Conservation (phyloP, 2,329 filamentous ascomycete genomes). For the Aspergillus pseudoglaucus region DNA sequence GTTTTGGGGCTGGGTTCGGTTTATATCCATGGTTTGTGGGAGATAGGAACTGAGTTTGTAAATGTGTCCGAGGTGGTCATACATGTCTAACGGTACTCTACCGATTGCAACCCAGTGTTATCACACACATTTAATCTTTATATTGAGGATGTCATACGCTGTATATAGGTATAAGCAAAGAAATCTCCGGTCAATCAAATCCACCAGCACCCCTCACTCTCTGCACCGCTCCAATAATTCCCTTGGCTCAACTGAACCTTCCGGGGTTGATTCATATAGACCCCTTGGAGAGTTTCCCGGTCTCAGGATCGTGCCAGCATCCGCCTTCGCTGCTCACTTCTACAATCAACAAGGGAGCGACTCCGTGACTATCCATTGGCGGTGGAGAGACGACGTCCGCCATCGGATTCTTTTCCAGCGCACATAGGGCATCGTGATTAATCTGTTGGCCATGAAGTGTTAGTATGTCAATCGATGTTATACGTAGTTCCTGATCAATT, state of each 20-base stretch:
- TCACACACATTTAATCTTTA: too few species aligned
- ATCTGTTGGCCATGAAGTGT: constrained; percentile 35
- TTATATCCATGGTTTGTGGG: too few species aligned
- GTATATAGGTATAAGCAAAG: neutral
- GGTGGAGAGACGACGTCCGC: constrained; percentile 51
- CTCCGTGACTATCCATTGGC: constrained; percentile 56
- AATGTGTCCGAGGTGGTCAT: too few species aligned
- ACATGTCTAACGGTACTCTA: too few species aligned
- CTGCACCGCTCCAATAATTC: constrained; percentile 52
- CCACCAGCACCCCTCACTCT: constrained; percentile 52
- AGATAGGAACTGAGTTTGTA: too few species aligned
- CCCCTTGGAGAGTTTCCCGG: constrained; percentile 43
- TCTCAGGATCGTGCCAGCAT: constrained; percentile 52
- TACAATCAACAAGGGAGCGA: constrained; percentile 63
- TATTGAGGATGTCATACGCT: too few species aligned
- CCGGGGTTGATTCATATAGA: constrained; percentile 50
- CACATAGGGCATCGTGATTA: constrained; percentile 57
- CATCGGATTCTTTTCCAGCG: constrained; percentile 35
- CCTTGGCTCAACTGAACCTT: constrained; percentile 53
- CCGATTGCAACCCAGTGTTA: too few species aligned
- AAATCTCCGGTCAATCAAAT: constrained; percentile 27
- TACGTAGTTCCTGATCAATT: neutral
- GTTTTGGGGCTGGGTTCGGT: neutral
- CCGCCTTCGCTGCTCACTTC: constrained; percentile 53
- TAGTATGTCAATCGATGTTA: neutral